Conservation (phyloP, 345 rosid species). For the Triadica sebifera region DNA sequence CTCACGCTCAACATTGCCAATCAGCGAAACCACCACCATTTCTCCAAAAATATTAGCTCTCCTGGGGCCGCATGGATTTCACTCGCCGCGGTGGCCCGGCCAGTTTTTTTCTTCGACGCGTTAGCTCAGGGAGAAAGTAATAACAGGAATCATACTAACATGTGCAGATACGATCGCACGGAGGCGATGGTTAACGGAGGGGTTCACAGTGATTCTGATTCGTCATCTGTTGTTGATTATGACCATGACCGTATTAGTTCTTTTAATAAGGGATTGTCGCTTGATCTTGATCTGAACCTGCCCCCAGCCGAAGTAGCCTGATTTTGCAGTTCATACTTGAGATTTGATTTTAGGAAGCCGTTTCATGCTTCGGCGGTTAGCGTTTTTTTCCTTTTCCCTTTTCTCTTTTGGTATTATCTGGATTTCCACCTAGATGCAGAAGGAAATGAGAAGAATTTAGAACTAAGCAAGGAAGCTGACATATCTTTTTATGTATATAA, state of each 20-base stretch:
- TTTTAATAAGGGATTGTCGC: conserved; percentile 12
- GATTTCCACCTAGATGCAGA: background rate
- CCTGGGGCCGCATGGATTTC: conserved; percentile 25
- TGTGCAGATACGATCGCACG: conserved; percentile 29
- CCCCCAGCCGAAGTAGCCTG: conserved; percentile 60
- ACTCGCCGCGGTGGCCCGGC: conserved; percentile 21
- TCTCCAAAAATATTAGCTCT: conserved; percentile 17
- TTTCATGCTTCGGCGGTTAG: conserved; percentile 13
- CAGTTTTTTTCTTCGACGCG: conserved; percentile 52
- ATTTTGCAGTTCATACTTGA: conserved; percentile 23
- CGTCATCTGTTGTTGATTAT: conserved; percentile 57
- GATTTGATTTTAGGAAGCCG: conserved; percentile 3
- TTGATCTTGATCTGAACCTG: conserved; percentile 67
- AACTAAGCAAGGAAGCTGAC: conserved; percentile 26
- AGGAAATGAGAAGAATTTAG: conserved; percentile 21
- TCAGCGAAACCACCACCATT: conserved; percentile 2
- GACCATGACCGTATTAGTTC: conserved; percentile 24
- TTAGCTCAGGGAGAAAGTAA: conserved; percentile 36
- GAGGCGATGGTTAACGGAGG: conserved; percentile 19
- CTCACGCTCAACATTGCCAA: conserved; percentile 42
- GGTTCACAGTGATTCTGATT: conserved; percentile 61
- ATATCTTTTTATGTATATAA: conserved; percentile 30
- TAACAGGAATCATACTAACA: background rate
- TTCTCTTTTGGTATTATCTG: conserved; percentile 1
- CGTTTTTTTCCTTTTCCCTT: conserved; percentile 1